Percentiles rank a stretch among this genome's conserved stretches.
phyloP scores from a whole-genome alignment of 768 basidiomycete genomes.

The Strobilomyces confusus region DNA sequence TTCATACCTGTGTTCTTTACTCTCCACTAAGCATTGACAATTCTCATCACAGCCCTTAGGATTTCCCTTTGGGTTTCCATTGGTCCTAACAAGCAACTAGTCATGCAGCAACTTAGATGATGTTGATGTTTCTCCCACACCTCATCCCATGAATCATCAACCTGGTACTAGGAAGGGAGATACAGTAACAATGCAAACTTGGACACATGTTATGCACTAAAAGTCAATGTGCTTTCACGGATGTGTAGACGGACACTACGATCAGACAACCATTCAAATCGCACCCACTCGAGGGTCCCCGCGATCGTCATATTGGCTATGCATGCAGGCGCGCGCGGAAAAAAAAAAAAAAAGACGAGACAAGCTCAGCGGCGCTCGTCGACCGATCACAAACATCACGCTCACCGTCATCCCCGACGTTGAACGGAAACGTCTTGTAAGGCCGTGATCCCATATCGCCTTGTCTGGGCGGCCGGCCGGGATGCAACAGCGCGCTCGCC shows the following conservation, averaged over 20 bases:
- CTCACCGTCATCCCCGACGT: slow-evolving; percentile 80
- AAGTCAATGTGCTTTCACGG: slow-evolving; percentile 77
- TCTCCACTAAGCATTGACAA: too few relatives aligned
- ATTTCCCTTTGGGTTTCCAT: too few relatives aligned
- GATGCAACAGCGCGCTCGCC: slow-evolving; percentile 76
- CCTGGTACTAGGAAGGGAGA: too few relatives aligned
- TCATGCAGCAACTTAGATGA: too few relatives aligned
- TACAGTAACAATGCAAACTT: too few relatives aligned
- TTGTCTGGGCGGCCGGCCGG: slow-evolving; percentile 89
- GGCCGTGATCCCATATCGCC: slow-evolving; percentile 79
- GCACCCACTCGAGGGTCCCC: slow-evolving; percentile 66
- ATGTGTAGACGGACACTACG: slow-evolving; percentile 82
- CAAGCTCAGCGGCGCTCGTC: neutral
- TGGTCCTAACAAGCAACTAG: too few relatives aligned
- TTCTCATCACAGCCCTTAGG: too few relatives aligned
- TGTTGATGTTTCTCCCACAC: too few relatives aligned
- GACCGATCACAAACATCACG: neutral
- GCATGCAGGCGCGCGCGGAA: too few relatives aligned
- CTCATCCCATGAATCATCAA: too few relatives aligned
- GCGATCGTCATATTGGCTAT: slow-evolving; percentile 55
- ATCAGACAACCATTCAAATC: slow-evolving; percentile 81
- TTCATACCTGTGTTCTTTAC: too few relatives aligned
- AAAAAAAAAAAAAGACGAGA: neutral
- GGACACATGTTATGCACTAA: slow-evolving; percentile 62
- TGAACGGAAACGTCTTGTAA: slow-evolving; percentile 84